Evolutionary conservation across 352 stramenopile genomes (phyloP).

Genomic region (Pythium utonaiense): DNA sequence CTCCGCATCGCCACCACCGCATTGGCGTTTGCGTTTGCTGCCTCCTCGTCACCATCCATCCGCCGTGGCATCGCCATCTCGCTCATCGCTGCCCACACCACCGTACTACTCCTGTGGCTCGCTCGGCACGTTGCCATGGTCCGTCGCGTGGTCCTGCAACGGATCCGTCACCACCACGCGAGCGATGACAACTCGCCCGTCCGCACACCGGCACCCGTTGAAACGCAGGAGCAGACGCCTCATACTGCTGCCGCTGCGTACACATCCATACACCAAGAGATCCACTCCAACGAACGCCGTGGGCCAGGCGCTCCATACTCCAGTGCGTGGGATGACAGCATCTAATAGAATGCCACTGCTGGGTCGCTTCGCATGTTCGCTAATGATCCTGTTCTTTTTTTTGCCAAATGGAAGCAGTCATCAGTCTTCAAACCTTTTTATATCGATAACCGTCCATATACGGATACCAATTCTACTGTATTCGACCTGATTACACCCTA

Average conservation of each 20-base stretch:
- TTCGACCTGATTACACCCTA: no score
- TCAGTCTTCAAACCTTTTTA: background rate
- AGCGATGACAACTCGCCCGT: background rate
- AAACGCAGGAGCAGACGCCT: background rate
- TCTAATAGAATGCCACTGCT: background rate
- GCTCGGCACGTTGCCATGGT: conserved; percentile 9
- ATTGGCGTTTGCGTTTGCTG: conserved; percentile 13
- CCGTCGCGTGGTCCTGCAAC: background rate
- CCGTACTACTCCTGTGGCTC: conserved; percentile 12
- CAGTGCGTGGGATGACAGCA: background rate
- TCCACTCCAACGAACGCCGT: background rate
- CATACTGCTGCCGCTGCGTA: background rate
- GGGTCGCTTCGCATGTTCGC: background rate
- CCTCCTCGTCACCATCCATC: background rate
- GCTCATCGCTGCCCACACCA: conserved; percentile 2
- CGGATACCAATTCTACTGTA: no score
- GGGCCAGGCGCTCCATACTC: background rate
- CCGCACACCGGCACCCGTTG: background rate
- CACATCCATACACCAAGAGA: background rate
- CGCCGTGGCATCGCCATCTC: background rate
- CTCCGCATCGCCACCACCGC: conserved; percentile 4
- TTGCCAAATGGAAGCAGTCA: background rate
- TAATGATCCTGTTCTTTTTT: background rate
- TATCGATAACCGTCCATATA: background rate
- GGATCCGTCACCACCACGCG: background rate